Conservation (phyloP, 495 filamentous ascomycete genomes). For the Penicillium desertorum region DNA sequence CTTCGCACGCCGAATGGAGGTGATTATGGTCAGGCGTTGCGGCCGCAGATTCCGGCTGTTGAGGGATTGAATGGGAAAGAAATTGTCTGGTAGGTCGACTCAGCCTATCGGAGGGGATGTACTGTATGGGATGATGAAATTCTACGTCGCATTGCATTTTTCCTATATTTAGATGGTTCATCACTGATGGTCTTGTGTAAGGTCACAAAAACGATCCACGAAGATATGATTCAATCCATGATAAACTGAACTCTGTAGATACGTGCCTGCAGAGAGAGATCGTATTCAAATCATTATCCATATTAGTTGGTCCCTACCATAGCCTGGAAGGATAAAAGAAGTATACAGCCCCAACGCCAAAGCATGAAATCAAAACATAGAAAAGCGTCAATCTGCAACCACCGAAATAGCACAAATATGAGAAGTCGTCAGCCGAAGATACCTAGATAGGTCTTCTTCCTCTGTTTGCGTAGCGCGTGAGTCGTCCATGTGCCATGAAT, state of each 20-base stretch:
- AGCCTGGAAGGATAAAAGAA: conserved; percentile 4
- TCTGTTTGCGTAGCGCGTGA: background rate
- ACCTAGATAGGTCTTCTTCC: background rate
- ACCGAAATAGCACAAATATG: conserved; percentile 5
- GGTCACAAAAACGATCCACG: conserved; percentile 13
- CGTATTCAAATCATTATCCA: conserved; percentile 2
- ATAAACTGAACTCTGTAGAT: background rate
- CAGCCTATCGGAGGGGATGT: conserved; percentile 12
- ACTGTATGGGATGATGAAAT: conserved; percentile 14
- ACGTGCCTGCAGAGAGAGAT: background rate
- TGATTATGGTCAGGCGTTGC: conserved; percentile 66
- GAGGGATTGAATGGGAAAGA: conserved; percentile 44
- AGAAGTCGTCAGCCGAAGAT: conserved; percentile 1
- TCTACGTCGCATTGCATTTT: background rate
- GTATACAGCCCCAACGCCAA: conserved; percentile 13
- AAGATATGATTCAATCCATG: conserved; percentile 19
- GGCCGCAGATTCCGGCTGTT: conserved; percentile 39
- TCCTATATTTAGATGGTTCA: background rate
- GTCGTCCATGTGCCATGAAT: background rate
- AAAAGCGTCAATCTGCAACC: conserved; percentile 3
- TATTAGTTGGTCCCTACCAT: conserved; percentile 13
- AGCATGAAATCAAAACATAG: background rate
- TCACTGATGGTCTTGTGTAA: conserved; percentile 3
- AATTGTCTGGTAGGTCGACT: conserved; percentile 40
- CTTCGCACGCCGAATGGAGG: conserved; percentile 69